Base-by-base conservation (phyloP, 176 grass and related monocot genomes). In the Chloris gayana region DNA sequence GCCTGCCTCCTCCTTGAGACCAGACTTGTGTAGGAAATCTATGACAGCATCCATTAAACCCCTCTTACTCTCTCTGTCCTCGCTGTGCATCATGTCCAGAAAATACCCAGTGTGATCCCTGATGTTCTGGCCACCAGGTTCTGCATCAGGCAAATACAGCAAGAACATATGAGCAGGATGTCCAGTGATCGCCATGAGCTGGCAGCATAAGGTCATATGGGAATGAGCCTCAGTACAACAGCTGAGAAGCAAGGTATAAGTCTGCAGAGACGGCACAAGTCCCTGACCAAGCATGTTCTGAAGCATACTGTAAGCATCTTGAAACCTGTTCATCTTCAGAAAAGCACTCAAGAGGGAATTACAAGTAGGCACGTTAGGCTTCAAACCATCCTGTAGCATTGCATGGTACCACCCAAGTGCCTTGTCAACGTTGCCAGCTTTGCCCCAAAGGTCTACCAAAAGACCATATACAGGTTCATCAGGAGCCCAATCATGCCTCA, bases 371-470 rank as follows among this genome's bases (percentile, higher is more conserved):
- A 95, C 92, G 27, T 95, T 98, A 71, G 95, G 92, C 82, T 72
- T 90, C 79, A 98, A 75, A 64, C 92, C 96, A 46, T 89, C 90
- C 67, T 91, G 85, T 62, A 95, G 92, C 96, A 98, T 98, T 14
- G 90, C 87, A 34, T 84, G 84, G 81, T 93, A 95, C 96, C 96
- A 98, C 34, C 71, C 82, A 37, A 76, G 74, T 25, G 96, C 96
- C 79, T 88, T 95, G 69, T 95, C 92, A 7, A 95, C 88, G 54
- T 98, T 93, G 7, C 96, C 92, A 6, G 92, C 78, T 91, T 95
- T 98, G 81, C 96, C 92, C 96, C 96, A 98, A 46, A 98, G 88
- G 81, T 98, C 96, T 25, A 98, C 95, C 62, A 98, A 38, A 67
- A 95, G 90, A 22, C 96, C 96, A 56, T 95, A 98, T 50, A 89